These are phyloP conservation scores for Lagenidium giganteum DNA, from an alignment of 352 stramenopile species.

Conservation along the genomic window DNA sequence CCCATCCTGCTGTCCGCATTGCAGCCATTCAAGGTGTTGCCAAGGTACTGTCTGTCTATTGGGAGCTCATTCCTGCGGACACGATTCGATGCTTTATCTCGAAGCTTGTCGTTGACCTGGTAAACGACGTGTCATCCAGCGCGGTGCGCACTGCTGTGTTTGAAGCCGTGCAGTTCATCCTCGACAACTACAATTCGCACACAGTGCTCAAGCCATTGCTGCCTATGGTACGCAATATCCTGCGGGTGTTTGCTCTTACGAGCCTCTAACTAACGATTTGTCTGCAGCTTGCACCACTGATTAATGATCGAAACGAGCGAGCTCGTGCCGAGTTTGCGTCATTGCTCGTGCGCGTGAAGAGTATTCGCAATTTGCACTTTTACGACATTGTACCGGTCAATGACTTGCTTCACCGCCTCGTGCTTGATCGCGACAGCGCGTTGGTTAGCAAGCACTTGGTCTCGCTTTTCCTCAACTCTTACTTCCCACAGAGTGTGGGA, in stretches of 20 bases:
- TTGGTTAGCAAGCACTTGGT: conserved; percentile 58
- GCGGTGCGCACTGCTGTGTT: conserved; percentile 65
- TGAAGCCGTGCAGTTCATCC: conserved; percentile 62
- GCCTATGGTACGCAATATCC: conserved; percentile 52
- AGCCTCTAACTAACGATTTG: conserved; percentile 2
- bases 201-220: conserved; percentile 67
- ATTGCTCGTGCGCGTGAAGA: conserved; percentile 75
- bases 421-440: conserved; percentile 44
- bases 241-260: too few species aligned
- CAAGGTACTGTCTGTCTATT: conserved; percentile 70
- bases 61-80: conserved; percentile 62
- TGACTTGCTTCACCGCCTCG: conserved; percentile 54
- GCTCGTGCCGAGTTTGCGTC: conserved; percentile 59
- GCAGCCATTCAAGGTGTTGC: conserved; percentile 68
- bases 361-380: conserved; percentile 70
- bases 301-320: conserved; percentile 71
- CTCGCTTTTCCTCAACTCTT: conserved; percentile 72
- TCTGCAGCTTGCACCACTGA: conserved; percentile 49
- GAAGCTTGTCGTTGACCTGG: conserved; percentile 63
- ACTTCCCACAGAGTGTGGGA: conserved; percentile 68
- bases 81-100: conserved; percentile 67
- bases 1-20: conserved; percentile 56
- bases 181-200: conserved; percentile 76
- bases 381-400: conserved; percentile 72
- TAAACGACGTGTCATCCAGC: conserved; percentile 58